Conservation (phyloP, 352 stramenopile genomes). For the Phytophthora tubulina region DNA sequence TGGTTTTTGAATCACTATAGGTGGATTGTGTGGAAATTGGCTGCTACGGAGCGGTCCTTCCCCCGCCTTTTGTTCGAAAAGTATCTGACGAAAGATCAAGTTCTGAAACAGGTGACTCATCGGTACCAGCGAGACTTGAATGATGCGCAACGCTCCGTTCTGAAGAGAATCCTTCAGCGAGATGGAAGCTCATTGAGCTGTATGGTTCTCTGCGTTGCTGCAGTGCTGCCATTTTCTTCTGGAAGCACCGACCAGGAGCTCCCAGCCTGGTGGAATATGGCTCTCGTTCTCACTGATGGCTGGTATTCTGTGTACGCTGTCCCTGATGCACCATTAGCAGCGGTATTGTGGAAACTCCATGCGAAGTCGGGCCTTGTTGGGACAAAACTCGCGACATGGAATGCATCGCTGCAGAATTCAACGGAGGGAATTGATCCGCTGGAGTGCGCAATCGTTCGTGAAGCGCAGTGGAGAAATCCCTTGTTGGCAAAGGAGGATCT, state of each 20-base stretch:
- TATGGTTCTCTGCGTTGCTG: conserved; percentile 74
- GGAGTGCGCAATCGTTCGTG: conserved; percentile 58
- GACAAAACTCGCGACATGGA: conserved; percentile 76
- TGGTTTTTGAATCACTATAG: conserved; percentile 85
- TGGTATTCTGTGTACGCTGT: conserved; percentile 78
- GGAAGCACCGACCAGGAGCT: conserved; percentile 49
- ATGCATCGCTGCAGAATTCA: conserved; percentile 69
- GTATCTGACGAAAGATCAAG: conserved; percentile 69
- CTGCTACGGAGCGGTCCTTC: conserved; percentile 62
- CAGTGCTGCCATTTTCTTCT: conserved; percentile 53
- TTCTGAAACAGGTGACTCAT: conserved; percentile 62
- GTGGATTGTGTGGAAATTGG: conserved; percentile 81
- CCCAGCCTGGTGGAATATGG: conserved; percentile 64
- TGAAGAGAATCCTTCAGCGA: conserved; percentile 78
- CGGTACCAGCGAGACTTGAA: conserved; percentile 68
- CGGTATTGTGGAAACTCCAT: conserved; percentile 62
- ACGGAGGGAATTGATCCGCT: conserved; percentile 74
- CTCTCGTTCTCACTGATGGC: conserved; percentile 75
- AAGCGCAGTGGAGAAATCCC: conserved; percentile 54
- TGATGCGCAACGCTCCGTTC: conserved; percentile 56
- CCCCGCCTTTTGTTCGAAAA: conserved; percentile 58
- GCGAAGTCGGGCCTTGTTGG: conserved; percentile 51
- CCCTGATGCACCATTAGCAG: conserved; percentile 52
- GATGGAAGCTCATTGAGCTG: conserved; percentile 72
- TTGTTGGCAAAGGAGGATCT: conserved; percentile 63